Percentiles rank a stretch among this genome's conserved stretches.
These are phyloP conservation scores for Penicillium steckii DNA, from an alignment of 495 filamentous ascomycete genomes.

Conservation along the genomic window DNA sequence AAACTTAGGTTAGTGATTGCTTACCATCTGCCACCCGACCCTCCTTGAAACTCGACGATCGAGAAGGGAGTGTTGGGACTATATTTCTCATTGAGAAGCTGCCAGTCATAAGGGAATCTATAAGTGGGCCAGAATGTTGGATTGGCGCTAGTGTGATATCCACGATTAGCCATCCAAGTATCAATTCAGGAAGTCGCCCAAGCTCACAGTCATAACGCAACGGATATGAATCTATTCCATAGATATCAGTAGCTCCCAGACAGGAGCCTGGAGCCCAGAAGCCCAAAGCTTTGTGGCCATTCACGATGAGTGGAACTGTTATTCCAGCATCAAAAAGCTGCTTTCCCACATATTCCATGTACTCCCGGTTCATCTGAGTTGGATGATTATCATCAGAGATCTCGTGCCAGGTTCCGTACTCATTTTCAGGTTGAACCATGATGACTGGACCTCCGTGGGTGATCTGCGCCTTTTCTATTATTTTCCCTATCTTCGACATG, in stretches of 20 bases:
- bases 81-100: slow-evolving; percentile 44
- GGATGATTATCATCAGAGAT: slow-evolving; percentile 33
- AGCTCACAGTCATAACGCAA: slow-evolving; percentile 52
- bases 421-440: slow-evolving; percentile 71
- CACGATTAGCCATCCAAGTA: no score
- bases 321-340: slow-evolving; percentile 61
- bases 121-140: slow-evolving; percentile 45
- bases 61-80: slow-evolving; percentile 62
- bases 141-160: slow-evolving; percentile 17
- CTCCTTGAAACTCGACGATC: slow-evolving; percentile 48
- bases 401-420: slow-evolving; percentile 46
- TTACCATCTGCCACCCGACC: slow-evolving; percentile 12
- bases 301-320: slow-evolving; percentile 66
- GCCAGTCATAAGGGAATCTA: slow-evolving; percentile 38
- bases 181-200: no score
- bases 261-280: slow-evolving; percentile 59
- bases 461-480: slow-evolving; percentile 66
- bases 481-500: slow-evolving; percentile 41
- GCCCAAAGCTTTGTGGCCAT: slow-evolving; percentile 56
- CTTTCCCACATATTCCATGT: slow-evolving; percentile 62
- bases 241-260: slow-evolving; percentile 64
- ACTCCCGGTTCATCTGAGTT: slow-evolving; percentile 42
- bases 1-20: slow-evolving; percentile 36
- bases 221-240: slow-evolving; percentile 68
- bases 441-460: slow-evolving; percentile 72